Conservation (phyloP, 345 rosid genomes). For the Raphanus raphanistrum region DNA sequence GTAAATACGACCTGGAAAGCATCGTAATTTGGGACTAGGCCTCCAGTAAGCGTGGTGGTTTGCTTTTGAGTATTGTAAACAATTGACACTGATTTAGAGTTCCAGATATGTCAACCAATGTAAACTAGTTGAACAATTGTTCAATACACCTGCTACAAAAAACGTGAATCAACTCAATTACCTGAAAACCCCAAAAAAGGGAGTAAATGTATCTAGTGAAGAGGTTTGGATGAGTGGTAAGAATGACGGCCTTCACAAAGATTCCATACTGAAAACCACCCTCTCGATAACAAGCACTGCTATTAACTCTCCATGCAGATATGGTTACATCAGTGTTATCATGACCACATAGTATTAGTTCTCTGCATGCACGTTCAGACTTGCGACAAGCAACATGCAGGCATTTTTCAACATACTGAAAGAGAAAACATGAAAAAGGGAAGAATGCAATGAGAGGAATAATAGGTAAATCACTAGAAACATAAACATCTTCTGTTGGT, state of each 20-base stretch:
- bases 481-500: too few relatives aligned
- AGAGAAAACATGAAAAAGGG: too few relatives aligned
- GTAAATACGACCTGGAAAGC: too few relatives aligned
- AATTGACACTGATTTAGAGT: too few relatives aligned
- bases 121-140: too few relatives aligned
- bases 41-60: neutral
- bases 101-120: too few relatives aligned
- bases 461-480: too few relatives aligned
- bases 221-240: constrained; percentile 44
- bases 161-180: neutral
- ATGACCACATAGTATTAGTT: constrained; percentile 61
- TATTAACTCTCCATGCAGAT: constrained; percentile 47
- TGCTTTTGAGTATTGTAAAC: neutral
- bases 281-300: constrained; percentile 49
- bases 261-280: constrained; percentile 61
- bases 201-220: constrained; percentile 68
- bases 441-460: neutral
- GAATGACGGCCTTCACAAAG: constrained; percentile 52
- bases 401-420: too few relatives aligned
- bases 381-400: too few relatives aligned
- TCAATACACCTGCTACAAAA: neutral
- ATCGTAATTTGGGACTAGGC: neutral
- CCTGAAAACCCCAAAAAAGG: constrained; percentile 96
- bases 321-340: neutral
- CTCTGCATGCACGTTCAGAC: constrained; percentile 35